Conservation (phyloP, 1,284 basidiomycete genomes). For the Salmacisia buchloeana region DNA sequence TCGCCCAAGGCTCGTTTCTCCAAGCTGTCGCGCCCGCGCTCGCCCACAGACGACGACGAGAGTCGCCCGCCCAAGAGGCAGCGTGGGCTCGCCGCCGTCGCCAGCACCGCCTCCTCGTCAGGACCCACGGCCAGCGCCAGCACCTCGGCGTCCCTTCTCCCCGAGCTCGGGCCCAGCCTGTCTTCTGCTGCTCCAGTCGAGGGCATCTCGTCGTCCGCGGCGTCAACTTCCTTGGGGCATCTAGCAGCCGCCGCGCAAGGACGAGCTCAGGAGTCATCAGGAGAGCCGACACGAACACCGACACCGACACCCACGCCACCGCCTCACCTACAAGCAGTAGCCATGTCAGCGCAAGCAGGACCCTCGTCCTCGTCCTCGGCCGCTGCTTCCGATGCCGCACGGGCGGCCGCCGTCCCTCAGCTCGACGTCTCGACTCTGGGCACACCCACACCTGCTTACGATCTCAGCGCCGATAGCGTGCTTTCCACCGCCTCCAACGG, state of each 20-base stretch:
- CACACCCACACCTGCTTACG: background rate
- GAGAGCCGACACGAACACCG: too few relatives aligned
- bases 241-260: too few relatives aligned
- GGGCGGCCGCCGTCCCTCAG: background rate
- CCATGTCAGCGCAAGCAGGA: background rate
- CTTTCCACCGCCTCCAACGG: background rate
- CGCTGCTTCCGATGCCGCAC: background rate
- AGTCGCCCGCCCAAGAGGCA: constrained; percentile 5
- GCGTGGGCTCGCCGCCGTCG: constrained; percentile 3
- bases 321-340: too few relatives aligned
- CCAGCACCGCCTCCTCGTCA: background rate
- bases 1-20: too few relatives aligned
- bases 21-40: constrained; percentile 9
- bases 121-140: too few relatives aligned
- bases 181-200: too few relatives aligned
- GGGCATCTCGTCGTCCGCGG: too few relatives aligned
- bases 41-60: constrained; percentile 6
- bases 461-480: background rate
- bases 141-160: too few relatives aligned
- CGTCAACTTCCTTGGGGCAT: too few relatives aligned
- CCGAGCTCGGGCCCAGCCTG: too few relatives aligned
- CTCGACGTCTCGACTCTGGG: background rate
- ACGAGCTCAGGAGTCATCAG: too few relatives aligned
- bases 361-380: background rate
- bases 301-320: too few relatives aligned